Base-by-base conservation (phyloP, 2,329 filamentous ascomycete species). In the Colletotrichum sp. region DNA sequence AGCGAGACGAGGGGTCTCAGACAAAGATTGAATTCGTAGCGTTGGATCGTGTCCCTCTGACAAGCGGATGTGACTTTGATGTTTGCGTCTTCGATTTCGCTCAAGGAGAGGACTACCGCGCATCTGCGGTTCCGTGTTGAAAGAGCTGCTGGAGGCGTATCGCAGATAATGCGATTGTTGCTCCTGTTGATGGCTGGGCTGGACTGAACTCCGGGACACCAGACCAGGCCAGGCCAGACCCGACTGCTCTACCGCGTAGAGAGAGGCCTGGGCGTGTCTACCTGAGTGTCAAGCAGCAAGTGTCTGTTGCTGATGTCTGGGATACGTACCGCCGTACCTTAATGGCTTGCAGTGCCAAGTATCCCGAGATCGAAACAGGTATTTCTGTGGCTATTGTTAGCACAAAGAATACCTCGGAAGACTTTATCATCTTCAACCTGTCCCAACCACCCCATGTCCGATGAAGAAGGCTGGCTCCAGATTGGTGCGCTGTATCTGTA, bases 401-500 rank as follows among this genome's bases (percentile, higher is more conserved):
- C 68, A 21, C 16, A 18, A 18, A 28, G 30, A 36, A 44, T 75
- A 75, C 72, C 44, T 21, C n/a, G 30, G 28, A 69, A 18, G 32
- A 75, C 68, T 63, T 63, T 7, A n/a, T 34, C n/a, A 21, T 63
- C 59, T 36, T 36, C 59, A 26, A 49, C 44, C 57, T 24, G 39
- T 63, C 36, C 60, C 62, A 36, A 39, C 55, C 30, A 55, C 72
- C 69, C 69, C 73, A 32, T 73, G 70, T 69, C 64, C 49, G 64
- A 69, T 62, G 63, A 62, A 21, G 44, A 52, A 65, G 28, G 69
- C 73, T 72, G 69, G 57, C 26, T 44, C 63, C 26, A 69, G 73
- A 64, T 68, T 76, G 69, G 69, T 76, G 39, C 62, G 63, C 69
- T 72, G 69, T 76, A 69, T 68, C 69, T 59, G 59, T 65, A 65